Conservation (phyloP, 2,329 filamentous ascomycete species). For the Graphilbum fragrans region DNA sequence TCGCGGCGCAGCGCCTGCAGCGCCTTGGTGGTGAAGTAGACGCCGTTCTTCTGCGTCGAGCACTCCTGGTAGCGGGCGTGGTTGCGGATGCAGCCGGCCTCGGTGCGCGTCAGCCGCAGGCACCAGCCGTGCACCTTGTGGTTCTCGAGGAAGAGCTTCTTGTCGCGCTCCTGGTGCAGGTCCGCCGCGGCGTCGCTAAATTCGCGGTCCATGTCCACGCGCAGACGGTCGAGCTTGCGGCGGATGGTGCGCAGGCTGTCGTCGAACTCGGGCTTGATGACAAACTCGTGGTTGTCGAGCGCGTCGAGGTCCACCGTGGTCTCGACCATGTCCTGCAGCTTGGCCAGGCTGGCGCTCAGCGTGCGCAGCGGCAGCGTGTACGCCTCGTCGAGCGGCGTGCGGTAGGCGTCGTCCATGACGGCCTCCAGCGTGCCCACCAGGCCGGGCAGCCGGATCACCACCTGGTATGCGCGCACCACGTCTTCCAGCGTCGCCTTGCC, state of each 20-base stretch:
- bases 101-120: slow-evolving; percentile 81
- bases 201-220: slow-evolving; percentile 71
- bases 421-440: slow-evolving; percentile 82
- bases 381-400: slow-evolving; percentile 69
- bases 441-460: slow-evolving; percentile 79
- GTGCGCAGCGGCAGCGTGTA: slow-evolving; percentile 77
- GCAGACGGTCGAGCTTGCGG: slow-evolving; percentile 78
- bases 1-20: slow-evolving; percentile 75
- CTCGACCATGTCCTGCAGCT: slow-evolving; percentile 95
- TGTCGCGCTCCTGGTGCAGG: slow-evolving; percentile 84
- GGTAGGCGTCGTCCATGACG: slow-evolving; percentile 92
- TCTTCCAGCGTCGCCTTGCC: slow-evolving; percentile 88
- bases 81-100: slow-evolving; percentile 87
- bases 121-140: slow-evolving; percentile 96
- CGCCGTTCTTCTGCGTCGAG: slow-evolving; percentile 96
- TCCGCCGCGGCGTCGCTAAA: slow-evolving; percentile 67
- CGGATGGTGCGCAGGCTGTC: slow-evolving; percentile 78
- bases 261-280: slow-evolving; percentile 98
- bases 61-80: slow-evolving; percentile 86
- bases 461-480: slow-evolving; percentile 90
- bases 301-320: slow-evolving; percentile 94
- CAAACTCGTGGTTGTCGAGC: slow-evolving; percentile 92
- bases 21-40: slow-evolving; percentile 86
- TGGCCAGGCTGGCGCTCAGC: slow-evolving; percentile 66
- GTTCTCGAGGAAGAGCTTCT: slow-evolving; percentile 96